phyloP scores from a whole-genome alignment of 805 yeast genomes.

The Kuraishia hungarica region DNA sequence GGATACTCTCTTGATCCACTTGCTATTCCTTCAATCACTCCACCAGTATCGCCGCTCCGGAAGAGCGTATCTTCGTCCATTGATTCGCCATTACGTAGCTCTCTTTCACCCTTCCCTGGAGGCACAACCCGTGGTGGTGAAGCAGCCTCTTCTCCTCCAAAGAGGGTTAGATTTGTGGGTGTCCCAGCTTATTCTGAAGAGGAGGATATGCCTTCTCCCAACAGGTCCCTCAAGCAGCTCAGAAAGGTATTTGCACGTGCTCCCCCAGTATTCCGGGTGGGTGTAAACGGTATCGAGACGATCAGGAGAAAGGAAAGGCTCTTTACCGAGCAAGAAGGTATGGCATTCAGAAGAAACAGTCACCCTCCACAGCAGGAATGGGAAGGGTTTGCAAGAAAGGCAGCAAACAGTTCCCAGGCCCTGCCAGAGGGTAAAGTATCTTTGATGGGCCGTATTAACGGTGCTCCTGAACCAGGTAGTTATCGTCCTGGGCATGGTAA shows the following conservation, averaged over 20 bases:
- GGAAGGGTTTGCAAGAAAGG: constrained; percentile 15
- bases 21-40: not conserved
- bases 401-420: constrained; percentile 11
- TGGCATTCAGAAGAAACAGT: constrained; percentile 21
- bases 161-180: constrained; percentile 44
- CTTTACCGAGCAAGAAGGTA: constrained; percentile 26
- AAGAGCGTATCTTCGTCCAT: not conserved
- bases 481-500: constrained; percentile 9
- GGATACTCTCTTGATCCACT: not conserved
- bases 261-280: constrained; percentile 15
- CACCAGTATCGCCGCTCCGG: not conserved
- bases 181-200: constrained; percentile 42
- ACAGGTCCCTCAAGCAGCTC: constrained; percentile 23
- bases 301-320: constrained; percentile 18
- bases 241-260: constrained; percentile 25
- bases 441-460: constrained; percentile 20
- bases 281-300: constrained; percentile 6
- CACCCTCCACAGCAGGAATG: constrained; percentile 10
- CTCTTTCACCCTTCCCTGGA: not conserved
- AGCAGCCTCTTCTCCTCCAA: constrained; percentile 10
- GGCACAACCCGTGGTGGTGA: not conserved
- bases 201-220: constrained; percentile 46
- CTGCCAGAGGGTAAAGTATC: constrained; percentile 18
- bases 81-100: not conserved
- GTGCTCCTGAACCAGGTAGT: constrained; percentile 7